Evolutionary conservation across 176 grass and related monocot genomes (phyloP).

Genomic region (Calamus simplicifolius): DNA sequence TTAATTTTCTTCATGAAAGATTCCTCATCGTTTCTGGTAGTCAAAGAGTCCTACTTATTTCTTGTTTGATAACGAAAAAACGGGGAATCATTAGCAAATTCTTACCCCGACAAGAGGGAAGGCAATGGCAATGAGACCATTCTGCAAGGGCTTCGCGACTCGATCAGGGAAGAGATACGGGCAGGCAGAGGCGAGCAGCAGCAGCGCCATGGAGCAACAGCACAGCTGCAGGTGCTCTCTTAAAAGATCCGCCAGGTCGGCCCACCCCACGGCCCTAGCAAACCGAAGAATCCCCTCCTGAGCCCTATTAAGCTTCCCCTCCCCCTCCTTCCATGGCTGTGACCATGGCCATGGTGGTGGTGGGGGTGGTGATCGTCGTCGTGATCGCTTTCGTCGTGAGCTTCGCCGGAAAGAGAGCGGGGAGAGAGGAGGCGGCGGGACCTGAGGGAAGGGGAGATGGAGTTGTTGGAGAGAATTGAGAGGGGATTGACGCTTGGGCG

Average conservation of each 20-base stretch:
- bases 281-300: slow-evolving; percentile 51
- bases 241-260: slow-evolving; percentile 51
- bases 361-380: slow-evolving; percentile 15
- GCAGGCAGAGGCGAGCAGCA: slow-evolving; percentile 58
- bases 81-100: background rate
- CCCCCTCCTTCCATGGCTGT: slow-evolving; percentile 14
- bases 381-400: slow-evolving; percentile 33
- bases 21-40: background rate
- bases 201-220: slow-evolving; percentile 79
- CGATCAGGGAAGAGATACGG: slow-evolving; percentile 38
- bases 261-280: slow-evolving; percentile 75
- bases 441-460: background rate
- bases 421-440: background rate
- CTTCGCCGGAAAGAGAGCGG: slow-evolving; percentile 4
- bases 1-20: too few relatives aligned
- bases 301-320: slow-evolving; percentile 8
- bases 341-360: background rate
- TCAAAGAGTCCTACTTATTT: background rate
- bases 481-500: slow-evolving; percentile 2
- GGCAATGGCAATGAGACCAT: slow-evolving; percentile 52
- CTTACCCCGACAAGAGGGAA: slow-evolving; percentile 97
- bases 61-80: too few relatives aligned
- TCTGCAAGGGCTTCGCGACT: slow-evolving; percentile 34
- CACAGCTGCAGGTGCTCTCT: slow-evolving; percentile 78
- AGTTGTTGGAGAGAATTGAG: background rate